A percentile compares a stretch with the other conserved stretches of the same genome.
These are phyloP conservation scores for Leptographium lundbergii DNA, from an alignment of 2,329 filamentous ascomycete genomes.

Conservation along the genomic window DNA sequence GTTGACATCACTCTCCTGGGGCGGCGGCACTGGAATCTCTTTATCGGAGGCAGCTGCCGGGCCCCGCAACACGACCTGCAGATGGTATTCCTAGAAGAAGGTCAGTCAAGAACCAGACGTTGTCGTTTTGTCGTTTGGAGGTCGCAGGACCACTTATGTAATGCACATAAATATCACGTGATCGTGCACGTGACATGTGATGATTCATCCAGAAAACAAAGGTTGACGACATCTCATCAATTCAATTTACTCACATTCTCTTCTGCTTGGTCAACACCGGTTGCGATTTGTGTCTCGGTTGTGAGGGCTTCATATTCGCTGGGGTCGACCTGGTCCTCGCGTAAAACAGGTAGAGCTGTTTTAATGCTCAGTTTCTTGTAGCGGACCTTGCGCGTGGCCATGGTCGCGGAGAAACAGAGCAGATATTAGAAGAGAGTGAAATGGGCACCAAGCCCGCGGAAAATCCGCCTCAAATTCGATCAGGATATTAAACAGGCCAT, in stretches of 20 bases:
- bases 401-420: slow-evolving; percentile 25
- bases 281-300: slow-evolving; percentile 76
- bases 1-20: slow-evolving; percentile 51
- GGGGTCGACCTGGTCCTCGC: slow-evolving; percentile 82
- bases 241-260: slow-evolving; percentile 68
- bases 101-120: slow-evolving; percentile 16
- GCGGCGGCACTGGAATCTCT: slow-evolving; percentile 54
- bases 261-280: slow-evolving; percentile 92
- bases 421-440: slow-evolving; percentile 15
- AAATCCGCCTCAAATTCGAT: slow-evolving; percentile 51
- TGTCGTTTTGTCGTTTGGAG: neutral
- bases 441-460: slow-evolving; percentile 30
- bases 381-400: slow-evolving; percentile 58
- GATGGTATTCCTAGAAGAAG: slow-evolving; percentile 69
- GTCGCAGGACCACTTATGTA: neutral
- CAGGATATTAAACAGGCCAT: slow-evolving; percentile 47
- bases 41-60: slow-evolving; percentile 42
- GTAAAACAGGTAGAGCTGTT: slow-evolving; percentile 73
- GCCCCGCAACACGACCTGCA: slow-evolving; percentile 64
- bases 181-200: slow-evolving; percentile 1
- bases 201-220: slow-evolving; percentile 7
- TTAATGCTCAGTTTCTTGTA: slow-evolving; percentile 90
- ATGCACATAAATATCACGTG: slow-evolving; percentile 27
- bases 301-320: slow-evolving; percentile 77
- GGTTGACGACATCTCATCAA: slow-evolving; percentile 6